These are phyloP conservation scores for Phytopythium cucurbitacearum DNA, from an alignment of 352 stramenopile species.

Conservation along the genomic window DNA sequence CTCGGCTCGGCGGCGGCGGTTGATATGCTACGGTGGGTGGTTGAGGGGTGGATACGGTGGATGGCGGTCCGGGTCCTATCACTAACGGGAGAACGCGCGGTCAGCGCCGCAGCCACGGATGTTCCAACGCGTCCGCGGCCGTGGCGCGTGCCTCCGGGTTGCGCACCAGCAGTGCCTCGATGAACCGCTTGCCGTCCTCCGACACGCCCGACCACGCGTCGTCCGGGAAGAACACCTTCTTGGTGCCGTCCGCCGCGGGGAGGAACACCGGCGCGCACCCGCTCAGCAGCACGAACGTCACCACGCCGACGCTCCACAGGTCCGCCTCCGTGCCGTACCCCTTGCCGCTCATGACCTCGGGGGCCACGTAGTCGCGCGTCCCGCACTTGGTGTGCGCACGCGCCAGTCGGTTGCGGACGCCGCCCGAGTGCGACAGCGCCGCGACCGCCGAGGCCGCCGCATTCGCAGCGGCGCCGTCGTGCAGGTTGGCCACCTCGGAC, in stretches of 20 bases:
- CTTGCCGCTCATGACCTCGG: conserved; percentile 86
- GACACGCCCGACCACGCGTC: conserved; percentile 60
- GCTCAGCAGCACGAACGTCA: conserved; percentile 88
- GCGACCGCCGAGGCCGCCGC: conserved; percentile 13
- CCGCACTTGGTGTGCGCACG: conserved; percentile 79
- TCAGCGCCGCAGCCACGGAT: conserved; percentile 45
- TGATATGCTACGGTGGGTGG: too few species aligned
- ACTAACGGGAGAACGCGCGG: too few species aligned
- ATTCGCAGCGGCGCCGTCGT: conserved; percentile 19
- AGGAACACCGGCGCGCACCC: conserved; percentile 77
- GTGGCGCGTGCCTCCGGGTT: conserved; percentile 74
- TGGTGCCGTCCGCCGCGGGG: conserved; percentile 49
- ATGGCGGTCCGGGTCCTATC: too few species aligned
- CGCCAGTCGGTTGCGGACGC: conserved; percentile 64
- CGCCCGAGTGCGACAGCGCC: conserved; percentile 5
- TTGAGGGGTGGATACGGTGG: too few species aligned
- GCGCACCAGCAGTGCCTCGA: conserved; percentile 66
- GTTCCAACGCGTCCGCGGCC: conserved; percentile 62
- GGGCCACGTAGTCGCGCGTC: conserved; percentile 79
- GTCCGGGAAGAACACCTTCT: conserved; percentile 74
- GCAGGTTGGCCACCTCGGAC: conserved; percentile 55
- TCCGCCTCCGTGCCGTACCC: conserved; percentile 93
- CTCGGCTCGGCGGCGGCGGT: too few species aligned
- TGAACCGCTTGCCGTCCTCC: conserved; percentile 60
- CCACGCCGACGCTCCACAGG: conserved; percentile 91